phyloP scores from a whole-genome alignment of 129 eudicot species.

The Flaveria linearis region DNA sequence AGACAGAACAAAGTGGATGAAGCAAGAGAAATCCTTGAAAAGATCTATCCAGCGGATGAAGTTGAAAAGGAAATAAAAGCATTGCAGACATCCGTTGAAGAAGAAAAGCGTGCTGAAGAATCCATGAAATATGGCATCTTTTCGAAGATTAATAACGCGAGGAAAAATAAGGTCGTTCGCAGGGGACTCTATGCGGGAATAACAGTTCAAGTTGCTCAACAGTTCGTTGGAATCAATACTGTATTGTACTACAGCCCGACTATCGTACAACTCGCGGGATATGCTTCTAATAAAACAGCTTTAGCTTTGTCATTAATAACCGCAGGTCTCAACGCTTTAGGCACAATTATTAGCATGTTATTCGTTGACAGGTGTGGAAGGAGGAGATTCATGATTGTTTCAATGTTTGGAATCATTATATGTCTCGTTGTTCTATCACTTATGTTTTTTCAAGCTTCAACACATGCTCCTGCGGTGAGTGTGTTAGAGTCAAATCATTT shows the following conservation, averaged over 20 bases:
- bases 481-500: neutral
- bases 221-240: neutral
- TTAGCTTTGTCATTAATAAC: neutral
- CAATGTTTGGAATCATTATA: conserved; percentile 1
- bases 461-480: neutral
- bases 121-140: neutral
- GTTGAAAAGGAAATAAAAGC: conserved; percentile 42
- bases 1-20: conserved; percentile 38
- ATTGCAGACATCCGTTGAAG: neutral
- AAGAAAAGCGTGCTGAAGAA: neutral
- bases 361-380: conserved; percentile 5
- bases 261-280: neutral
- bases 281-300: neutral
- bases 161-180: neutral
- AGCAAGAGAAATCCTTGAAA: conserved; percentile 35
- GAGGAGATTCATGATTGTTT: neutral
- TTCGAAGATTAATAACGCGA: neutral
- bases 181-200: conserved; percentile 6
- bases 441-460: neutral
- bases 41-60: conserved; percentile 34
- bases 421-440: neutral
- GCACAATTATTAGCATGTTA: neutral
- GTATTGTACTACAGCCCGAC: conserved; percentile 9
- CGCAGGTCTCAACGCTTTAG: neutral
- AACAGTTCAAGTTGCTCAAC: neutral